These are phyloP conservation scores for Claviceps quebecensis DNA, from an alignment of 2,329 filamentous ascomycete species.

Conservation along the genomic window DNA sequence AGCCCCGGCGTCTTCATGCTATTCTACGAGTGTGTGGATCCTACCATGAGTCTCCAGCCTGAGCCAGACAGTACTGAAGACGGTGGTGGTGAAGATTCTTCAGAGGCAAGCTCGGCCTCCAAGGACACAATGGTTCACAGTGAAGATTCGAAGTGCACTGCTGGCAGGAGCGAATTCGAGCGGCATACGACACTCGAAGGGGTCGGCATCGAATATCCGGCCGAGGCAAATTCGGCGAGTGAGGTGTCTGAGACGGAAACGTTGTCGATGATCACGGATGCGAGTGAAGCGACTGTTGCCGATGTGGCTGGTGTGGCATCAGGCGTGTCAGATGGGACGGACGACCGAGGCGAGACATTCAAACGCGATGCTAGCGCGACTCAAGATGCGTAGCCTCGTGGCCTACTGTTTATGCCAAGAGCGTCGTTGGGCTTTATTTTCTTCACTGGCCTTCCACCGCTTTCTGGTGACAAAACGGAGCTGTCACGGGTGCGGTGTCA, in stretches of 20 bases:
- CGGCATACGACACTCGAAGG: background rate
- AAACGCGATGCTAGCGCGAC: background rate
- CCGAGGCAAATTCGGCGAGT: constrained; percentile 1
- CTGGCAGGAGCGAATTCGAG: background rate
- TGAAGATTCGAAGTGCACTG: background rate
- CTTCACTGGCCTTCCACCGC: too few relatives aligned
- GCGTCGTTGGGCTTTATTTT: background rate
- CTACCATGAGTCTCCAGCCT: constrained; percentile 29
- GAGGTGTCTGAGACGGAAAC: constrained; percentile 1
- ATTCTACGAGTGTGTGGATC: constrained; percentile 71
- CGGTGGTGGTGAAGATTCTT: constrained; percentile 3
- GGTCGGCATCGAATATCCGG: background rate
- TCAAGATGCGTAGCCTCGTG: background rate
- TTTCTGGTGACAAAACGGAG: too few relatives aligned
- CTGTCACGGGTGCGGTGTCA: background rate
- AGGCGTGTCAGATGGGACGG: constrained; percentile 2
- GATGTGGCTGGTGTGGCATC: background rate
- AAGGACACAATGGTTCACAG: background rate
- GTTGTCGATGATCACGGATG: background rate
- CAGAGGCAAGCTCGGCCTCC: background rate
- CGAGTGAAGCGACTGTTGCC: background rate
- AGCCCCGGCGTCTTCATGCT: constrained; percentile 82
- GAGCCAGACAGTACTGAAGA: constrained; percentile 14
- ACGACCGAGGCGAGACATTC: constrained; percentile 1
- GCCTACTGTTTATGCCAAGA: background rate